These are phyloP conservation scores for Aspergillus clavatus DNA, from an alignment of 2,329 filamentous ascomycete species.

Conservation along the genomic window DNA sequence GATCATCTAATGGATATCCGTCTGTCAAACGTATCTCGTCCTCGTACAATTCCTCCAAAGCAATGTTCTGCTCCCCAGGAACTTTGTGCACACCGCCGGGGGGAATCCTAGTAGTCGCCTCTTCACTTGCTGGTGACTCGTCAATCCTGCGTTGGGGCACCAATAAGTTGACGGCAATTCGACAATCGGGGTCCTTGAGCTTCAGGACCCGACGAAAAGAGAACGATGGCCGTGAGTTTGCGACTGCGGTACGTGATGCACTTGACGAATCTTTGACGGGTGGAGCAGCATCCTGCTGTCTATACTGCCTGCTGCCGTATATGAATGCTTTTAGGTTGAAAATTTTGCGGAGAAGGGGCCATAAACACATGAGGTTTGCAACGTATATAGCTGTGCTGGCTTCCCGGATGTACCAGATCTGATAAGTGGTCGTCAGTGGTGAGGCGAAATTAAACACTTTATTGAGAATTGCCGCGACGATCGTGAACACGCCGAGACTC, in stretches of 20 bases:
- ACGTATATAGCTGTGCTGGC: constrained; percentile 41
- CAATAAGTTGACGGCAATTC: constrained; percentile 2
- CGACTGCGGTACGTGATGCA: constrained; percentile 11
- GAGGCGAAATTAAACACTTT: constrained; percentile 42
- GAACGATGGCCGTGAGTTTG: constrained; percentile 19
- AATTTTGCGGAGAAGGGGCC: constrained; percentile 28
- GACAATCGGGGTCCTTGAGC: constrained; percentile 7
- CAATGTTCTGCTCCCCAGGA: too few species aligned
- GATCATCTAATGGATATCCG: too few species aligned
- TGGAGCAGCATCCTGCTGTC: constrained; percentile 8
- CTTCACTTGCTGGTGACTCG: not conserved
- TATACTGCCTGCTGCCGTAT: constrained; percentile 23
- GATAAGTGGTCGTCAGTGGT: constrained; percentile 35
- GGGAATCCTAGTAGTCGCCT: not conserved
- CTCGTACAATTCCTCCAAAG: too few species aligned
- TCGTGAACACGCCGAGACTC: constrained; percentile 37
- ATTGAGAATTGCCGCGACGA: constrained; percentile 47
- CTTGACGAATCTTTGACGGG: constrained; percentile 16
- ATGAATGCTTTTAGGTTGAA: constrained; percentile 27
- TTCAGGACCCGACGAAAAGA: constrained; percentile 12
- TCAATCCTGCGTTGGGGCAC: not conserved
- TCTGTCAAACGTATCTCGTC: too few species aligned
- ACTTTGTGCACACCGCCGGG: too few species aligned
- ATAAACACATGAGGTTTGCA: constrained; percentile 41
- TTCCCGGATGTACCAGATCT: constrained; percentile 42